A percentile compares a stretch with the other conserved stretches of the same genome.
These are phyloP conservation scores for Berkeleyomyces basicola DNA, from an alignment of 2,329 filamentous ascomycete species.

Conservation along the genomic window DNA sequence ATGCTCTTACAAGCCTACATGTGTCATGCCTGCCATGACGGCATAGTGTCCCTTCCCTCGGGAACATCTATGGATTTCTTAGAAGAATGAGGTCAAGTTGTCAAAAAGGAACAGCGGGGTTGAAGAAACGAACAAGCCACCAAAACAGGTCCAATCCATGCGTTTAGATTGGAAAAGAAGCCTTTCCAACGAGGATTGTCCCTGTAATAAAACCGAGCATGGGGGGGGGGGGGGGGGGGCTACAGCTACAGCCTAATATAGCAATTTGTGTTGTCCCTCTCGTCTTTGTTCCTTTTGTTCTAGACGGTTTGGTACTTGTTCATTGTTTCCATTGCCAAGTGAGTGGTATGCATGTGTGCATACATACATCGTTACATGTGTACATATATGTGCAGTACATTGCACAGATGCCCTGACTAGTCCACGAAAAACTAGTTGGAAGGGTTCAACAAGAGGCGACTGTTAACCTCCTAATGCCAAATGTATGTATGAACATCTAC, in stretches of 20 bases:
- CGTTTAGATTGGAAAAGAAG: neutral
- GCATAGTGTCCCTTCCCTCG: neutral
- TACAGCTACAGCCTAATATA: neutral
- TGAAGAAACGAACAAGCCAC: neutral
- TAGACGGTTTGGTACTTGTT: slow-evolving; percentile 16
- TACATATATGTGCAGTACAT: neutral
- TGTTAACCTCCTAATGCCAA: no score
- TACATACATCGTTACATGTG: neutral
- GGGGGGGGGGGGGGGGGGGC: neutral
- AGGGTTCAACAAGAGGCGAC: no score
- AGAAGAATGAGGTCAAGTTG: neutral
- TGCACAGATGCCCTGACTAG: no score
- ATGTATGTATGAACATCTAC: no score
- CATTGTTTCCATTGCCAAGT: neutral
- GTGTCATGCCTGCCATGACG: neutral
- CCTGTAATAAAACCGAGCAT: neutral
- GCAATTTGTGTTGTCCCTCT: neutral
- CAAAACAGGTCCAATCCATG: neutral
- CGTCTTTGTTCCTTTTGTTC: neutral
- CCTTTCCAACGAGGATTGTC: neutral
- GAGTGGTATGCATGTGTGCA: neutral
- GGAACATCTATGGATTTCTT: neutral
- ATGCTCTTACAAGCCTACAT: no score
- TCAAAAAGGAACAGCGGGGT: neutral
- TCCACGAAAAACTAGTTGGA: no score